Evolutionary conservation across 177 flowering plant species (phyloP), one percentile per base, ranked within the genome.

Genomic region (Vitis hybrid): DNA sequence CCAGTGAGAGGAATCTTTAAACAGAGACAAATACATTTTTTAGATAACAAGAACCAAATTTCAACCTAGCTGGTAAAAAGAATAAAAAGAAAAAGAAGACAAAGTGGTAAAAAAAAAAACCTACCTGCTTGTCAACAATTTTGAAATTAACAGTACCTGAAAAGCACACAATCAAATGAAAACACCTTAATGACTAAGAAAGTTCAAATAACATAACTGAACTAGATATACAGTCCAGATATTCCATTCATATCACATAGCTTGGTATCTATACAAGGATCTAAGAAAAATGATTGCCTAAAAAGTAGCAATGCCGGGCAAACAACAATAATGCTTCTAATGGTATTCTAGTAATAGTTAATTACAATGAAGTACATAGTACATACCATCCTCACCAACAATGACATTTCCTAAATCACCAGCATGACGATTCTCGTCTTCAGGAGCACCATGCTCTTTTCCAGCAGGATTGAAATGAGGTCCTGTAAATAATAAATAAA

Each of bases 81-180:
- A 1, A 19, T 32, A 34, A 34, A 34, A 34, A 3, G 39, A 34
- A 34, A 4, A 17, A 64, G n/a, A 15, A 10, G 30, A 17, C 11
- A 12, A 3, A 60, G 23, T 1, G 12, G n/a, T n/a, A n/a, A n/a
- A n/a, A 2, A 19, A 34, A 2, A 32, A 34, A 34, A 2, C 6
- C 39, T 34, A 34, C 6, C 84, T 81, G 89, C 13, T 59, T n/a
- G n/a, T n/a, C n/a, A n/a, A n/a, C 62, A 11, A 83, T 86, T 26
- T 82, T 69, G 82, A 91, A 76, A 34, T 30, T 78, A 23, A 56
- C 91, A 60, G 80, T 76, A 52, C 96, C 93, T 91, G 84, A 51
- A 71, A 60, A 45, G 66, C 26, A 70, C 34, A 72, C 51, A 51
- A n/a, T 39, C 6, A 52, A 7, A 70, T 69, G 26, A 3, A 34